Evolutionary conservation across 139 green algal species (phyloP), one percentile per base, ranked within the genome.

Genomic region (Picochlorum sp.): DNA sequence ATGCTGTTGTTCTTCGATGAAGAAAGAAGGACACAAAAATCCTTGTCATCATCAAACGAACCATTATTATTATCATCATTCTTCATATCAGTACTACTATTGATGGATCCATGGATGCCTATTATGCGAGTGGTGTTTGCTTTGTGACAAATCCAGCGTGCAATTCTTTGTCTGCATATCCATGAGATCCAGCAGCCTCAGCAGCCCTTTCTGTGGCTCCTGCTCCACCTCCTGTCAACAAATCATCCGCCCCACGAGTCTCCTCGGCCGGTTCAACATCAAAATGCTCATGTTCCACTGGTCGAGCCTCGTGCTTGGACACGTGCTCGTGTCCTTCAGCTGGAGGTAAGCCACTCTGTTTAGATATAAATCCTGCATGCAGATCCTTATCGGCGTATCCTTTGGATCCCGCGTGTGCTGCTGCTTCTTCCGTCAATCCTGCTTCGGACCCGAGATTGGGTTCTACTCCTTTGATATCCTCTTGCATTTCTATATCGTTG

Each of bases 311-410:
- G 34, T 41, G 34, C 34, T 41, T 41, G 34, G 34, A 41, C 34
- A 41, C 34, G 34, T 41, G 34, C 8, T 41, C 34, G 5, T 41
- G 34, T 14, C 34, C 34, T 41, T 41, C 34, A 41, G 34, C 7
- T 14, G 34, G 6, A 13, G 34, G 34, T 41, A 41, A 41, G 34
- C 34, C 34, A 41, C 34, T 41, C 34, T 41, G 34, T 41, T 41
- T 41, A 14, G 34, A 13, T 41, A 41, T 41, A 8, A 41, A 41
- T 18, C 58, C 58, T 58, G 58, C 58, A 32, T 65, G 58, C 13
- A 65, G 20, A 30, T 65, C 58, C n/a, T 58, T 30, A 21, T 65
- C 58, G 3, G 58, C 58, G 20, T 65, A 54, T 56, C 58, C 58
- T 9, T 37, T 45, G 18, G 18, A 23, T 26, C 21, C 20, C 13